Percentiles rank a stretch among this genome's conserved stretches.
Evolutionary conservation across 768 basidiomycete genomes (phyloP).

Genomic region (Hygrocybe punicea): DNA sequence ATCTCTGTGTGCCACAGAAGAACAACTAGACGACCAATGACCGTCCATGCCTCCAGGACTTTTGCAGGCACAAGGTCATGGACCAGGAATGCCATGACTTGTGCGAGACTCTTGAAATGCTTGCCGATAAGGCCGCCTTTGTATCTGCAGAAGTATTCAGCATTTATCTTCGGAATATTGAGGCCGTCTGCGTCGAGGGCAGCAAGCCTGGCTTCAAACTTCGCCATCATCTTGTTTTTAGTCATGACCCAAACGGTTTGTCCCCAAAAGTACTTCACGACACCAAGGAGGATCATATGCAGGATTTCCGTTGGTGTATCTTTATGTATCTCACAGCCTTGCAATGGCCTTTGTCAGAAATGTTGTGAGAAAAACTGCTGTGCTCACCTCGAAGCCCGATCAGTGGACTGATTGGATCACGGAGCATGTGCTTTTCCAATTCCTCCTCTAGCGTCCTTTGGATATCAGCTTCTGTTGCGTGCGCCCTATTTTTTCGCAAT

Average conservation of each 20-base stretch:
- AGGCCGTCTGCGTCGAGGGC: slow-evolving; percentile 27
- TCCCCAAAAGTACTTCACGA: slow-evolving; percentile 35
- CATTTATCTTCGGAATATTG: slow-evolving; percentile 19
- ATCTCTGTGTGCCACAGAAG: slow-evolving; percentile 32
- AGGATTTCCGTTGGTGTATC: slow-evolving; percentile 35
- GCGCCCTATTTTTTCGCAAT: not conserved
- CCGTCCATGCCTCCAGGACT: slow-evolving; percentile 21
- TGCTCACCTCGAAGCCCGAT: too few relatives aligned
- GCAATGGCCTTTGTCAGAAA: too few relatives aligned
- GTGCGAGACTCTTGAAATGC: slow-evolving; percentile 28
- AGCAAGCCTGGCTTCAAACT: slow-evolving; percentile 24
- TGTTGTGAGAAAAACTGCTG: too few relatives aligned
- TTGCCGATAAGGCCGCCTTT: slow-evolving; percentile 28
- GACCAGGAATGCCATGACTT: slow-evolving; percentile 28
- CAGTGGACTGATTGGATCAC: slow-evolving; percentile 5
- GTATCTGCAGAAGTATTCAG: slow-evolving; percentile 34
- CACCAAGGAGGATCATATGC: slow-evolving; percentile 33
- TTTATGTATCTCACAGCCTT: too few relatives aligned
- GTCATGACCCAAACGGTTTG: slow-evolving; percentile 23
- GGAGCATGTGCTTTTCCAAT: not conserved
- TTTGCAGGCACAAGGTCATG: slow-evolving; percentile 22
- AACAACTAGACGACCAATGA: slow-evolving; percentile 18
- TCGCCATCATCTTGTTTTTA: slow-evolving; percentile 14
- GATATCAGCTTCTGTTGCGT: not conserved
- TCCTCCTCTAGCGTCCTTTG: slow-evolving; percentile 1